A percentile compares a stretch with the other conserved stretches of the same genome.
Evolutionary conservation across 73 alveolate genomes (phyloP).

Genomic region (Diophrys sp.): DNA sequence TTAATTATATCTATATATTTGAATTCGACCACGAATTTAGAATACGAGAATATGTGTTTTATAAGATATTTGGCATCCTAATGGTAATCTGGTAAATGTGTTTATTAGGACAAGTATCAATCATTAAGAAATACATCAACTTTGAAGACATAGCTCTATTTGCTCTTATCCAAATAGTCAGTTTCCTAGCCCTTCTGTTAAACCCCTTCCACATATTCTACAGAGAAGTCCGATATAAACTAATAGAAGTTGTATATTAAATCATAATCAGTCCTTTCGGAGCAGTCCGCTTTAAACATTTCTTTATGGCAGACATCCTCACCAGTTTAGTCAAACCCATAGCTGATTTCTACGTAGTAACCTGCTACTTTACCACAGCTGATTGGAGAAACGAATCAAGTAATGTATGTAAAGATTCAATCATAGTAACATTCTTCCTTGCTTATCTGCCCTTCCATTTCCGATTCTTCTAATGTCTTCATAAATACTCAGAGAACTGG

Average conservation of each 20-base stretch:
- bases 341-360: slow-evolving; percentile 24
- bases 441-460: slow-evolving; percentile 68
- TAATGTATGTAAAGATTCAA: background rate
- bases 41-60: slow-evolving; percentile 13
- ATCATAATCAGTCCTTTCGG: slow-evolving; percentile 52
- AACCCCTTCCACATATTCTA: slow-evolving; percentile 13
- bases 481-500: slow-evolving; percentile 64
- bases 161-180: slow-evolving; percentile 6
- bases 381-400: background rate
- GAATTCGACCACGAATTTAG: slow-evolving; percentile 61
- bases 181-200: background rate
- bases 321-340: slow-evolving; percentile 56
- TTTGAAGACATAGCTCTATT: slow-evolving; percentile 5
- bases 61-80: background rate
- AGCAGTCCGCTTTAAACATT: slow-evolving; percentile 49
- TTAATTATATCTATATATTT: slow-evolving; percentile 69
- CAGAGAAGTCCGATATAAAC: slow-evolving; percentile 30
- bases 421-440: background rate
- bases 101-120: slow-evolving; percentile 36
- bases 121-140: slow-evolving; percentile 18
- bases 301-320: slow-evolving; percentile 61
- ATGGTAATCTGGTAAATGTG: slow-evolving; percentile 24
- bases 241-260: slow-evolving; percentile 4
- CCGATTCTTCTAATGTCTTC: slow-evolving; percentile 79
- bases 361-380: slow-evolving; percentile 34